These are phyloP conservation scores for Aspergillus neoniger DNA, from an alignment of 2,329 filamentous ascomycete species.

Conservation along the genomic window DNA sequence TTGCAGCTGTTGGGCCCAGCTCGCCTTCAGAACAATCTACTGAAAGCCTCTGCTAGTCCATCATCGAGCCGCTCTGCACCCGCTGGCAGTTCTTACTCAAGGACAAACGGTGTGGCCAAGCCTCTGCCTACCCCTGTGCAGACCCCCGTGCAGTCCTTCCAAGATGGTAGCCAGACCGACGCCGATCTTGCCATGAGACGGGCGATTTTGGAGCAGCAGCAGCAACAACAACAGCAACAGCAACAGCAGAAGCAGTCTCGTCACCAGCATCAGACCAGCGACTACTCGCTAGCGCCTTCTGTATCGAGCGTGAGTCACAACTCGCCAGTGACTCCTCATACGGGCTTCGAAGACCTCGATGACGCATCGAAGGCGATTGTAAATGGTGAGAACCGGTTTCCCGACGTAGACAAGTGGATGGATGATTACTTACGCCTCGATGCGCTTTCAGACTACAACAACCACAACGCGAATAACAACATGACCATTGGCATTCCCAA, in stretches of 20 bases:
- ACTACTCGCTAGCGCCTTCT: conserved; percentile 58
- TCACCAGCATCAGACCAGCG: conserved; percentile 43
- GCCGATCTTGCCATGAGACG: conserved; percentile 64
- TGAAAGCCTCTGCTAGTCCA: conserved; percentile 44
- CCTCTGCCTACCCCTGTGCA: conserved; percentile 58
- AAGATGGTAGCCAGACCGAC: conserved; percentile 46
- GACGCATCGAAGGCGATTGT: conserved; percentile 52
- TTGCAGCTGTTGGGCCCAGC: conserved; percentile 40
- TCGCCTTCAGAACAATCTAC: conserved; percentile 35
- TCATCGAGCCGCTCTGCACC: conserved; percentile 45
- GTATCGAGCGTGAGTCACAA: conserved; percentile 63
- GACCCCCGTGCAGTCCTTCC: conserved; percentile 54
- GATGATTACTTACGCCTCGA: conserved; percentile 68
- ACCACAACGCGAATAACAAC: conserved; percentile 39
- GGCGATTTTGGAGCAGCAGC: conserved; percentile 54
- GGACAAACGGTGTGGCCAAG: conserved; percentile 49
- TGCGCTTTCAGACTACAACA: conserved; percentile 57
- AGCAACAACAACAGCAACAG: conserved; percentile 27
- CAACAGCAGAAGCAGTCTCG: conserved; percentile 40
- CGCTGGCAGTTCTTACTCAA: conserved; percentile 45
- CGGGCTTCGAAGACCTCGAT: conserved; percentile 55
- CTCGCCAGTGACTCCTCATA: conserved; percentile 63
- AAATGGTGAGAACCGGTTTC: conserved; percentile 56
- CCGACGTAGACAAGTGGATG: conserved; percentile 51
- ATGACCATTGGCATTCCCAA: conserved; percentile 63